Conservation (phyloP, 345 rosid species). For the Excoecaria agallocha region DNA sequence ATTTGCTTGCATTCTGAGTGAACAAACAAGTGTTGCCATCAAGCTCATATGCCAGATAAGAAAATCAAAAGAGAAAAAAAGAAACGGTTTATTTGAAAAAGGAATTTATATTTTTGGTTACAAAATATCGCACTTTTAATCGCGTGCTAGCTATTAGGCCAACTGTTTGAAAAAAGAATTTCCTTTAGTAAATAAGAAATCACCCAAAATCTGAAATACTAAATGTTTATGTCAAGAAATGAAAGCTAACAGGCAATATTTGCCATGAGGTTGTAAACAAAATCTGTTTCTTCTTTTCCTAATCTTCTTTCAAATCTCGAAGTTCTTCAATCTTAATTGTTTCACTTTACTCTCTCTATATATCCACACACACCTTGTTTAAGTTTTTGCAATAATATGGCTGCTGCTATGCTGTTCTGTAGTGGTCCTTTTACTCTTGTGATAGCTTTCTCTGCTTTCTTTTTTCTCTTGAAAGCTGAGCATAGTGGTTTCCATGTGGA, state of each 20-base stretch:
- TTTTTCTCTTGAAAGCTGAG: not conserved
- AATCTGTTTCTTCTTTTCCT: not conserved
- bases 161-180: no score
- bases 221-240: not conserved
- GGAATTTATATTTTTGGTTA: no score
- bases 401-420: not conserved
- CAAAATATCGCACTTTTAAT: no score
- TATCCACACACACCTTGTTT: not conserved
- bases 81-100: not conserved
- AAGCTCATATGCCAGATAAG: no score
- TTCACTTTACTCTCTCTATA: not conserved
- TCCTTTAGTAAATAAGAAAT: not conserved
- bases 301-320: not conserved
- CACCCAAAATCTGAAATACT: not conserved
- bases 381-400: not conserved
- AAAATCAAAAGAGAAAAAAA: no score
- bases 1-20: not conserved
- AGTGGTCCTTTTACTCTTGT: not conserved
- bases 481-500: not conserved
- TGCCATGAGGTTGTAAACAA: not conserved
- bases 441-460: conserved; percentile 7
- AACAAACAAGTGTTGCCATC: not conserved
- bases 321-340: not conserved
- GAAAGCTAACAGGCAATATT: not conserved
- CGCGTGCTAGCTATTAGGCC: no score